Evolutionary conservation across 495 filamentous ascomycete species (phyloP), one percentile per base, ranked within the genome.

Genomic region (Hypoxylon lienhwacheense): DNA sequence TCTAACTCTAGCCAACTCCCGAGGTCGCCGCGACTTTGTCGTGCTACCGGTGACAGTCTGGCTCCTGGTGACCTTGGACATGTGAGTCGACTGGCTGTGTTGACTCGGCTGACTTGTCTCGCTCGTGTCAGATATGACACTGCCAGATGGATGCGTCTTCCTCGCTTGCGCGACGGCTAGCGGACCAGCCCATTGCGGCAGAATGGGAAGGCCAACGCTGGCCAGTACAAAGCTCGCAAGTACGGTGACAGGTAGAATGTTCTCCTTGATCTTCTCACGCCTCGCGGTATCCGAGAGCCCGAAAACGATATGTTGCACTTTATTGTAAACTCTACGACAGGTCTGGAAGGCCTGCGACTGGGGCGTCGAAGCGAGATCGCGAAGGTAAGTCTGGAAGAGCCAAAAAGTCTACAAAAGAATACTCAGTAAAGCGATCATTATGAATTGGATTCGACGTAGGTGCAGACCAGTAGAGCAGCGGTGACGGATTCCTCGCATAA

Each of bases 341-440:
- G 83, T 88, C 71, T 83, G 76, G 73, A 90, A 90, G 16, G 82
- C 77, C 40, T 81, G 76, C 35, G 84, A 78, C 63, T 85, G 82
- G 5, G 86, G 86, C 41, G 83, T 86, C 52, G 74, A 69, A 35
- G 84, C 77, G 48, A 89, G 81, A 63, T 90, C 87, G 69, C 84
- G 85, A 5, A 90, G 79, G 70, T 90, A 88, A 24, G 85, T 89
- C 70, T 89, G 87, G 72, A 90, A 87, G 44, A 89, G 76, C 86
- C 86, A 90, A 69, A 90, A 90, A 22, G 87, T 90, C 86, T 90
- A 40, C 24, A 70, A 49, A 51, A 15, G 28, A 43, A 47, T 50
- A 58, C 40, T 66, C 52, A 66, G 64, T 42, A 52, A 48, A 17
- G 33, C 22, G 24, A 24, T 49, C 25, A 15, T 21, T 28, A 1